These are phyloP conservation scores for Penicillium sp. DNA, from an alignment of 2,329 filamentous ascomycete species.

Conservation along the genomic window DNA sequence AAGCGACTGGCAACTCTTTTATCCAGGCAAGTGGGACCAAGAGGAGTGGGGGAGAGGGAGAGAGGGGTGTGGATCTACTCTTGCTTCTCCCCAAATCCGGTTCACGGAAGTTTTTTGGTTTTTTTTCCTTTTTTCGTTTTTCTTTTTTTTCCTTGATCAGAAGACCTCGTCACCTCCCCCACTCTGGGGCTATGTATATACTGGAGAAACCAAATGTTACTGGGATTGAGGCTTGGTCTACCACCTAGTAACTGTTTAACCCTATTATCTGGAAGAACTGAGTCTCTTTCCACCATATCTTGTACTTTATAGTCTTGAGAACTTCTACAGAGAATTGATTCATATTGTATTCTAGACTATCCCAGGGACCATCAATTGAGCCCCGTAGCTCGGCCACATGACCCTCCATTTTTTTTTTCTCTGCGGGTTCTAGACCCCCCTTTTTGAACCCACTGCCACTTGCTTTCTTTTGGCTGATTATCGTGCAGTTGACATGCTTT, in stretches of 20 bases:
- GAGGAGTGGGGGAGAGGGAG: background rate
- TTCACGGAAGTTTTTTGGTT: slow-evolving; percentile 24
- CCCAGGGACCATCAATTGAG: background rate
- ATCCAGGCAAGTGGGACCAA: slow-evolving; percentile 25
- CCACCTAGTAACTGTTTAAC: background rate
- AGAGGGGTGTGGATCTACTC: slow-evolving; percentile 3
- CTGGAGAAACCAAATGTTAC: slow-evolving; percentile 5
- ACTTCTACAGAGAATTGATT: no score
- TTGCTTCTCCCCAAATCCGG: slow-evolving; percentile 21
- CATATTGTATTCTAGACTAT: no score
- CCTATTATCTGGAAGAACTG: background rate
- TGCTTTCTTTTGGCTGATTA: background rate
- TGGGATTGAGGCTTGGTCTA: no score
- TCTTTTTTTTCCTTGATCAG: slow-evolving; percentile 32
- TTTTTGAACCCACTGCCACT: background rate
- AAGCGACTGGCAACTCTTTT: slow-evolving; percentile 17
- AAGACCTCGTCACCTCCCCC: slow-evolving; percentile 31
- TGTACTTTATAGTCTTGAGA: background rate
- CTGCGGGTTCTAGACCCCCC: slow-evolving; percentile 24
- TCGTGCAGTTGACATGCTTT: background rate
- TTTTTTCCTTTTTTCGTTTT: slow-evolving; percentile 17
- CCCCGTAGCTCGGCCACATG: slow-evolving; percentile 29
- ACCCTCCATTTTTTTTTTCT: slow-evolving; percentile 24
- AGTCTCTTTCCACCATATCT: background rate
- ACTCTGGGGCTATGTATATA: slow-evolving; percentile 10